Evolutionary conservation across 1,139 yeast species (phyloP).

Genomic region (Geotrichum reessii): DNA sequence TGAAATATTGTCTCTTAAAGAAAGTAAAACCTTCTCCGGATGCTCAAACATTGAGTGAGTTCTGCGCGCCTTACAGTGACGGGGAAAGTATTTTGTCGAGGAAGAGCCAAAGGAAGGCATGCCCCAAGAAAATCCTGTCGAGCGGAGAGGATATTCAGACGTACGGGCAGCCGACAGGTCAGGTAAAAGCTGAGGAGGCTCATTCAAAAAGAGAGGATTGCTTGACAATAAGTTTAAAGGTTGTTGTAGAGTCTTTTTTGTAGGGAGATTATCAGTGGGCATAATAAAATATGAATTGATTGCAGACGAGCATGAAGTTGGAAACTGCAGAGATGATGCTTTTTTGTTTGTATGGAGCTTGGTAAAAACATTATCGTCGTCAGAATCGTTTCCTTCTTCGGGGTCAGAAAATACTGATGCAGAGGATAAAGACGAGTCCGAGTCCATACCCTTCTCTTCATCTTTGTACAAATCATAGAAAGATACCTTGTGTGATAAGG

Average conservation of each 20-base stretch:
- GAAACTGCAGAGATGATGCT: background rate
- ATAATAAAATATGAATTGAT: conserved; percentile 17
- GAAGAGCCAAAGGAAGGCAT: conserved; percentile 13
- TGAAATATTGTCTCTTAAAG: conserved; percentile 11
- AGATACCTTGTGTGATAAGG: conserved; percentile 23
- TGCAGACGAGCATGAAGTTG: conserved; percentile 14
- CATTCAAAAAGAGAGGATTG: conserved; percentile 2
- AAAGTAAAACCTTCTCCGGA: conserved; percentile 37
- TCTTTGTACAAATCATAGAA: conserved; percentile 3
- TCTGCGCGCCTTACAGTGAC: conserved; percentile 44
- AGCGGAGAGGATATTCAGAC: background rate
- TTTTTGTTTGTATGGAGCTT: background rate
- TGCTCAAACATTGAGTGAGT: conserved; percentile 62
- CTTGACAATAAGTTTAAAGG: conserved; percentile 25
- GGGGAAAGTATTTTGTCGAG: conserved; percentile 19
- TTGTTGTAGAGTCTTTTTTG: conserved; percentile 2
- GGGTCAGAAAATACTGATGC: conserved; percentile 3
- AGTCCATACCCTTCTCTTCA: conserved; percentile 6
- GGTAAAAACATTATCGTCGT: background rate
- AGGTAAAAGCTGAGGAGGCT: conserved; percentile 11
- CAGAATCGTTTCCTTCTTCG: conserved; percentile 7
- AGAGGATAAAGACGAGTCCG: conserved; percentile 3
- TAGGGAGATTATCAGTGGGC: conserved; percentile 14
- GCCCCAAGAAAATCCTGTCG: conserved; percentile 10
- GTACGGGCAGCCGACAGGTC: background rate